Evolutionary conservation across 2,329 filamentous ascomycete genomes (phyloP), one percentile per base, ranked within the genome.

Genomic region (Elsinoe ampelina): DNA sequence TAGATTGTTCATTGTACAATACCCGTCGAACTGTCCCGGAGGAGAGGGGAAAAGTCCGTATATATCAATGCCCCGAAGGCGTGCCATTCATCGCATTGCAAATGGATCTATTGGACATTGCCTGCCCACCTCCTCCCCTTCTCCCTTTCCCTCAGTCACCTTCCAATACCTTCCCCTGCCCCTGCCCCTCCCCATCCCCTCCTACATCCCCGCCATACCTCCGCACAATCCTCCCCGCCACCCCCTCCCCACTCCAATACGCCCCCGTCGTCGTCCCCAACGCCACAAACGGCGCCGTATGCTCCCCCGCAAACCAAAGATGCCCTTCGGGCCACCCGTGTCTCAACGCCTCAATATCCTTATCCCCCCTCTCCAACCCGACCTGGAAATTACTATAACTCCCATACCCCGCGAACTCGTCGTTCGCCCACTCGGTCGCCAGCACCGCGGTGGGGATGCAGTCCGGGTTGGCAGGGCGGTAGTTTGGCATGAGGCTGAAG

Each of bases 231-330:
- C 83, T 80, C 68, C 75, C 79, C 1, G 80, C 90, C 34, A 90
- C 87, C 17, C 79, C 80, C 73, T 95, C 89, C 1, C 91, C 91
- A 68, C 87, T 89, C 89, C 89, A 95, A 69, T 89, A 96, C 10
- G 92, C 92, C 0, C 92, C 92, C 0, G 89, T 95, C 11, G 85
- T 87, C 3, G 91, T 96, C 0, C 91, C 92, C 60, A 96, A 70
- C 10, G 87, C 90, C 26, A 95, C 84, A 73, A 95, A 95, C 3
- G 91, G 90, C 56, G 89, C 85, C 19, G 89, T 95, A 72, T 95
- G 90, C 72, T 95, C 90, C 0, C 90, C 90, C 0, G 90, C 90
- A 62, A 95, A 77, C 90, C 90, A 95, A 7, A 95, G 67, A 0
- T 87, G 83, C 19, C 82, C 74, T 11, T 81, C 82, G 0, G 83